Conservation (phyloP, 2,329 filamentous ascomycete genomes). For the Aspergillus vadensis region DNA sequence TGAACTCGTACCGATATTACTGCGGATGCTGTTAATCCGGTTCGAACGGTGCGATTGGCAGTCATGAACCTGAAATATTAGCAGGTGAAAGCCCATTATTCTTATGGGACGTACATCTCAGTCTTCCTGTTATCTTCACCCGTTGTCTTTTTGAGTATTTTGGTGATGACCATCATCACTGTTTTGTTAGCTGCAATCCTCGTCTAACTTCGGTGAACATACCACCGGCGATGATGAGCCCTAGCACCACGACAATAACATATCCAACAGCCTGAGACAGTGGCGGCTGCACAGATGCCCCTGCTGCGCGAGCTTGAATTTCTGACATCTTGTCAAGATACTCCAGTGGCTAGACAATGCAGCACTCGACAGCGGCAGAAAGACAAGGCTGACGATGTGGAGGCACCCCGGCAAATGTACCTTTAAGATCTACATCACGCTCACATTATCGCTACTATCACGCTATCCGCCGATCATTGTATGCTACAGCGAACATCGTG, state of each 20-base stretch:
- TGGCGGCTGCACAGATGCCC: constrained; percentile 31
- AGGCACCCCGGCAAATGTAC: neutral
- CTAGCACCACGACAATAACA: constrained; percentile 46
- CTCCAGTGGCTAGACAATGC: too few species aligned
- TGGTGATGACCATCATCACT: constrained; percentile 53
- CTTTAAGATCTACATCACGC: neutral
- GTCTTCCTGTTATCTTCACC: constrained; percentile 57
- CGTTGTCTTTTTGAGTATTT: constrained; percentile 51
- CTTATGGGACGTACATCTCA: constrained; percentile 45
- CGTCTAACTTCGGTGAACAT: neutral
- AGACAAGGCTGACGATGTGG: neutral
- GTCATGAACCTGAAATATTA: constrained; percentile 51
- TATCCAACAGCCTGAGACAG: constrained; percentile 46
- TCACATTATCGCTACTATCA: neutral
- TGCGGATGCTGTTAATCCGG: constrained; percentile 56
- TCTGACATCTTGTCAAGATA: neutral
- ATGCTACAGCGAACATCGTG: neutral
- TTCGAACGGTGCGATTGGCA: constrained; percentile 54
- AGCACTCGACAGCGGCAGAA: too few species aligned
- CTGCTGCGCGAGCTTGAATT: neutral
- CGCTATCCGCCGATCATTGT: neutral
- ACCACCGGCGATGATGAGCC: constrained; percentile 45
- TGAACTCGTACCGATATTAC: constrained; percentile 49
- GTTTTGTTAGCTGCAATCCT: neutral
- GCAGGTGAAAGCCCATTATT: neutral